Conservation (phyloP, 2,329 filamentous ascomycete species). For the Dactylonectria macrodidyma region DNA sequence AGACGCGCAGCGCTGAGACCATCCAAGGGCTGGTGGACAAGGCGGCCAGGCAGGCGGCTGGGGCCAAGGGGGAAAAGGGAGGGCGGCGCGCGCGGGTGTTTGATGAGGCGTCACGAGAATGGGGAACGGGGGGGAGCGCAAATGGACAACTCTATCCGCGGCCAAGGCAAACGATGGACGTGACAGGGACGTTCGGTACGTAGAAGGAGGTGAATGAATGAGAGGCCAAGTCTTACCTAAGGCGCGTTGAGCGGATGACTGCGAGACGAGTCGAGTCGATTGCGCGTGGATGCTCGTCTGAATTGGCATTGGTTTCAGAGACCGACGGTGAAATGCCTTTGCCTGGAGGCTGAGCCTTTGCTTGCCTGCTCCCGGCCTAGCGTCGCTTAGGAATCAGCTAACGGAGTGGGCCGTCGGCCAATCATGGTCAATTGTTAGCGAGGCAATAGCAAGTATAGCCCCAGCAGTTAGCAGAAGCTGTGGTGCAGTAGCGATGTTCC, state of each 20-base stretch:
- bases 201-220: slow-evolving; percentile 40
- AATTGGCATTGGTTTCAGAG: slow-evolving; percentile 52
- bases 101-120: slow-evolving; percentile 33
- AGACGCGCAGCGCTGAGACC: slow-evolving; percentile 48
- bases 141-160: slow-evolving; percentile 36
- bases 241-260: slow-evolving; percentile 49
- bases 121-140: slow-evolving; percentile 23
- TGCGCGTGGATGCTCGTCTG: slow-evolving; percentile 48
- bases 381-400: slow-evolving; percentile 39
- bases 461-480: background rate
- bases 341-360: slow-evolving; percentile 42
- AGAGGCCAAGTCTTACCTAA: slow-evolving; percentile 53
- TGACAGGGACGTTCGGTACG: slow-evolving; percentile 30
- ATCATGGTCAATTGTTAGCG: slow-evolving; percentile 40
- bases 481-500: background rate
- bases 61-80: slow-evolving; percentile 39
- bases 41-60: slow-evolving; percentile 29
- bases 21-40: slow-evolving; percentile 20
- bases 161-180: slow-evolving; percentile 31
- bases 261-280: slow-evolving; percentile 36
- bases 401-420: slow-evolving; percentile 37
- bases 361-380: slow-evolving; percentile 51
- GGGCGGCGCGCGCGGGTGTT: slow-evolving; percentile 32
- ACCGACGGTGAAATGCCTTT: slow-evolving; percentile 48
- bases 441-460: slow-evolving; percentile 4